Evolutionary conservation across 2,329 filamentous ascomycete species (phyloP), one percentile per base, ranked within the genome.

Genomic region (Fusarium floridanum): DNA sequence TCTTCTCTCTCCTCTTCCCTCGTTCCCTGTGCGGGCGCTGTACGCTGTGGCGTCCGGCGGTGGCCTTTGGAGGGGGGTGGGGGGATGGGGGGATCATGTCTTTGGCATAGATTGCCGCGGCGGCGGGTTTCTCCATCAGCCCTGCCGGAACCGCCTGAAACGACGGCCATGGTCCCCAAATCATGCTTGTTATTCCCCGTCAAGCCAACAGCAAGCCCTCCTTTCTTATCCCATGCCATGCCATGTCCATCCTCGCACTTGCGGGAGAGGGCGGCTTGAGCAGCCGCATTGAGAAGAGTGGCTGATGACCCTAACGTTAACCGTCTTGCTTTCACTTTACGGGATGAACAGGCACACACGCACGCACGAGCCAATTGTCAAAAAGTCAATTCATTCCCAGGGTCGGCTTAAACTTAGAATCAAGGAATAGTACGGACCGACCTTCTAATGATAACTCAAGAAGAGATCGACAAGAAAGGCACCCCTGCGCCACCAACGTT

Each of bases 131-230:
- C 34, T 50, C 48, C 61, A 48, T 74, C 61, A 75, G 68, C 72
- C 66, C 63, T 71, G 68, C 65, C 60, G 66, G 65, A 57, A 66
- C 67, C 60, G 36, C 67, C 68, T 77, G 74, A 70, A 76, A 77
- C 74, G 41, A 64, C 50, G 45, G 62, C 41, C 22, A 50, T 67
- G 45, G 59, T 63, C 59, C 50, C 64, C 71, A 62, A 67, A 64
- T 66, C 62, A 66, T 67, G 63, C 66, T 59, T 63, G 55, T 59
- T 59, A 53, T 24, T 50, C 50, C 61, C 34, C 12, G 22, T 61
- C 43, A 72, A 66, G 55, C 53, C 24, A 24, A 24, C 63, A 32
- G 32, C 53, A 22, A 34, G 29, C 27, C 32, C 29, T 56, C 32
- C 27, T 29, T 29, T 29, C 27, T 29, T 29, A 29, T 29, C 27